These are phyloP conservation scores for Carallia pectinifolia DNA, from an alignment of 345 rosid genomes.

Conservation along the genomic window DNA sequence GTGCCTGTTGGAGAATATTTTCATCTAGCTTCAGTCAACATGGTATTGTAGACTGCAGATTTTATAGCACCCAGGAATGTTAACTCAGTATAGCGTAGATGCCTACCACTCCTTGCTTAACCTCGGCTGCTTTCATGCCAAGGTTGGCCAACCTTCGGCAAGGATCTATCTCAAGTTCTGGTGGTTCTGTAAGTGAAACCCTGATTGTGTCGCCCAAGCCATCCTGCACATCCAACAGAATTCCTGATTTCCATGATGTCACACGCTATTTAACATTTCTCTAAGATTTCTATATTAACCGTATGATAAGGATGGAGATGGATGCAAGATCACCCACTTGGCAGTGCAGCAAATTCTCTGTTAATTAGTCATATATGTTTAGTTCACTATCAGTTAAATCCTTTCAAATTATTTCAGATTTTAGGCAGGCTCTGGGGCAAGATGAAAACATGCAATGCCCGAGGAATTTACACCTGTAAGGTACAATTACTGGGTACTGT, in stretches of 20 bases:
- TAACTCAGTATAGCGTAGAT: constrained; percentile 15
- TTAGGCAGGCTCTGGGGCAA: no score
- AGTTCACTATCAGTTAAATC: background rate
- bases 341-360: background rate
- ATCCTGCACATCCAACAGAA: constrained; percentile 52
- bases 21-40: constrained; percentile 13
- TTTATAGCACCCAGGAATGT: constrained; percentile 11
- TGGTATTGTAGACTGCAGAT: constrained; percentile 2
- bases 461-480: no score
- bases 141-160: constrained; percentile 88
- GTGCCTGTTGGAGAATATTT: constrained; percentile 48
- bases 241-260: constrained; percentile 8
- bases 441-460: no score
- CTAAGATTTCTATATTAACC: background rate
- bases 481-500: no score
- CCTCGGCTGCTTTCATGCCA: constrained; percentile 73
- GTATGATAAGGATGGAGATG: constrained; percentile 6
- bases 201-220: constrained; percentile 98
- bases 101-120: constrained; percentile 92
- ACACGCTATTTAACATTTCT: background rate
- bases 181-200: constrained; percentile 93
- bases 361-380: background rate
- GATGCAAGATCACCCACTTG: background rate
- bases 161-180: constrained; percentile 97
- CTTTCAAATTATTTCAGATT: background rate